Base-by-base conservation (phyloP, 495 filamentous ascomycete genomes). In the Neurospora tetrasperma region DNA sequence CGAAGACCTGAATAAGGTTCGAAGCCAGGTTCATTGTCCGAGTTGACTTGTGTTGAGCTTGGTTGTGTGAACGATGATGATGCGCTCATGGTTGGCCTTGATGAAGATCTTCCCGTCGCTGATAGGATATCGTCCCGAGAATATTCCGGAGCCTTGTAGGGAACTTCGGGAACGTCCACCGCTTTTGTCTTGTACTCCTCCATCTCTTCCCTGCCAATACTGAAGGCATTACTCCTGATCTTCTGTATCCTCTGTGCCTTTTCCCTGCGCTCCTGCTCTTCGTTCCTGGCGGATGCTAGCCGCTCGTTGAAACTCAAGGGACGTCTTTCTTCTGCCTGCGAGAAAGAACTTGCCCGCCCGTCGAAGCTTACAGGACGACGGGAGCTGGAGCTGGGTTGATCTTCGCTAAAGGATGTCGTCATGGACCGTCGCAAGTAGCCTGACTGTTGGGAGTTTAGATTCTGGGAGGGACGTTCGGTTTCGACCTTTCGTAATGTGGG, bases 1-100 rank as follows among this genome's bases (percentile, higher is more conserved):
- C 97, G 92, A 8, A 93, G 78, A n/a, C 88, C 86, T 23, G 95
- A 97, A 79, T 93, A 97, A 27, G 94, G 86, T 74, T 98, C 96
- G 74, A 94, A 96, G 44, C 83, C 87, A n/a, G 79, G 80, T 72
- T 81, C 81, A 5, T 69, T 69, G 20, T 71, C 62, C 4, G 27
- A 12, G 23, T 71, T 46, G 54, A 35, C 12, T 66, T 35, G 54
- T 18, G 54, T 38, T 18, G 48, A 46, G 43, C 43, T 46, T 27
- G 48, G 48, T 59, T 23, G 43, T 10, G 41, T 44, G 20, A 44
- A 71, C 16, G 70, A 71, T 12, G 41, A 46, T 18, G 44, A 31
- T 42, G 48, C 70, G 35, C 46, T 70, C 40, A 31, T 31, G 20
- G 46, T 42, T 3, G 27, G 35, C 41, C 31, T 66, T 1, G 69